Evolutionary conservation across 805 yeast species (phyloP).

Genomic region (Metschnikowia henanensis): DNA sequence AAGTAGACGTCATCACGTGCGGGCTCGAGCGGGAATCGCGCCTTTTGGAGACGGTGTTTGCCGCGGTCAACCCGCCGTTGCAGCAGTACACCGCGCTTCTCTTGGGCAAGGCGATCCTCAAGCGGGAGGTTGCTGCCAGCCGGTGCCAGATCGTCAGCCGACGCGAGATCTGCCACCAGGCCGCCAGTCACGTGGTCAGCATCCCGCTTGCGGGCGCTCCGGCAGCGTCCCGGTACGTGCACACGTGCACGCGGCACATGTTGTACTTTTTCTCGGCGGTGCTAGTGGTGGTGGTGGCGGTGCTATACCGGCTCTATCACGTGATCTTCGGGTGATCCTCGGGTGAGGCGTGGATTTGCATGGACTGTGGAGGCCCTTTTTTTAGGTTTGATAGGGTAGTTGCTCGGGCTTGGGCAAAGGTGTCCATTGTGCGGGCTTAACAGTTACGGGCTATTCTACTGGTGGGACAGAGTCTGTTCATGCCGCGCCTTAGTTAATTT

Average conservation of each 20-base stretch:
- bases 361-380: too few relatives aligned
- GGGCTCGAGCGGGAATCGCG: constrained; percentile 37
- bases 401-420: too few relatives aligned
- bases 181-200: constrained; percentile 43
- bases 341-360: too few relatives aligned
- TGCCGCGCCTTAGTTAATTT: too few relatives aligned
- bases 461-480: too few relatives aligned
- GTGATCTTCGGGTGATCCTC: constrained; percentile 14
- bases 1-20: constrained; percentile 38
- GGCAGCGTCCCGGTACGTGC: constrained; percentile 21
- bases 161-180: constrained; percentile 39
- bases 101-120: constrained; percentile 41
- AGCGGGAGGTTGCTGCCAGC: constrained; percentile 26
- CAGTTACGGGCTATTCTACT: too few relatives aligned
- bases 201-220: constrained; percentile 41
- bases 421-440: too few relatives aligned
- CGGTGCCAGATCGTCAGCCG: constrained; percentile 38
- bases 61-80: constrained; percentile 34
- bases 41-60: constrained; percentile 29
- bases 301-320: constrained; percentile 29
- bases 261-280: constrained; percentile 25
- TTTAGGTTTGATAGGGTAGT: too few relatives aligned
- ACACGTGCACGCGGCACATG: constrained; percentile 25
- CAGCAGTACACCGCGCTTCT: constrained; percentile 38
- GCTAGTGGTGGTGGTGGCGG: constrained; percentile 24